Evolutionary conservation across 1,284 basidiomycete genomes (phyloP).

Genomic region (Neonothopanus nambi): DNA sequence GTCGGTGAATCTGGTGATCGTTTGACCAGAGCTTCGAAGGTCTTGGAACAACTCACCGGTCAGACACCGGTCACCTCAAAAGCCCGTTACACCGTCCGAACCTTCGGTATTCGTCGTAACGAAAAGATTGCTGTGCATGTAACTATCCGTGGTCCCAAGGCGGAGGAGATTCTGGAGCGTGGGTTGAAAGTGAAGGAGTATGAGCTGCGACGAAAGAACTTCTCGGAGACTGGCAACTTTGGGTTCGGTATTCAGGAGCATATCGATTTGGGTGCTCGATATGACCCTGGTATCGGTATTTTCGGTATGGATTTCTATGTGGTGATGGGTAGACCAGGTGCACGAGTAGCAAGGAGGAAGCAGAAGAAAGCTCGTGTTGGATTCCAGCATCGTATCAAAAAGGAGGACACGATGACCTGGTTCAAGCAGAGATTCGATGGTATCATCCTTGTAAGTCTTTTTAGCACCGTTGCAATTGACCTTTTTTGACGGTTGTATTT

Average conservation of each 20-base stretch:
- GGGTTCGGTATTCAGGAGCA: constrained; percentile 98
- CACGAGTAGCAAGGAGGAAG: constrained; percentile 91
- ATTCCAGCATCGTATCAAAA: constrained; percentile 84
- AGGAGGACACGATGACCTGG: constrained; percentile 95
- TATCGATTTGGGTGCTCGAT: constrained; percentile 98
- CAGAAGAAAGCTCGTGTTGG: constrained; percentile 88
- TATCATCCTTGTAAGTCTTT: constrained; percentile 79
- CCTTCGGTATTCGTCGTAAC: constrained; percentile 99
- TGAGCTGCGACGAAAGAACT: constrained; percentile 92
- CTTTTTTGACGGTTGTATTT: constrained; percentile 11
- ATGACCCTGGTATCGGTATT: constrained; percentile 96
- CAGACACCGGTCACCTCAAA: constrained; percentile 99
- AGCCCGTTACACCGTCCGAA: constrained; percentile 99
- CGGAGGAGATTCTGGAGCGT: constrained; percentile 99
- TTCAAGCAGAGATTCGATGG: constrained; percentile 99
- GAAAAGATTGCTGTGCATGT: constrained; percentile 99
- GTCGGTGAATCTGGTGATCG: constrained; percentile 99
- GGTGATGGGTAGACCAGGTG: constrained; percentile 96
- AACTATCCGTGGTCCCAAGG: constrained; percentile 99
- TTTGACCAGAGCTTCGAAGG: constrained; percentile 98
- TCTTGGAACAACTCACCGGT: constrained; percentile 98
- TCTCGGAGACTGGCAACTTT: constrained; percentile 98
- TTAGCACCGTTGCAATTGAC: constrained; percentile 6
- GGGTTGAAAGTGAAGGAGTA: constrained; percentile 99
- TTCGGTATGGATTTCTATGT: constrained; percentile 99